Percentiles rank a stretch among this genome's conserved stretches.
Conservation (phyloP, 2,329 filamentous ascomycete species). For the Magnaporthales sp. region DNA sequence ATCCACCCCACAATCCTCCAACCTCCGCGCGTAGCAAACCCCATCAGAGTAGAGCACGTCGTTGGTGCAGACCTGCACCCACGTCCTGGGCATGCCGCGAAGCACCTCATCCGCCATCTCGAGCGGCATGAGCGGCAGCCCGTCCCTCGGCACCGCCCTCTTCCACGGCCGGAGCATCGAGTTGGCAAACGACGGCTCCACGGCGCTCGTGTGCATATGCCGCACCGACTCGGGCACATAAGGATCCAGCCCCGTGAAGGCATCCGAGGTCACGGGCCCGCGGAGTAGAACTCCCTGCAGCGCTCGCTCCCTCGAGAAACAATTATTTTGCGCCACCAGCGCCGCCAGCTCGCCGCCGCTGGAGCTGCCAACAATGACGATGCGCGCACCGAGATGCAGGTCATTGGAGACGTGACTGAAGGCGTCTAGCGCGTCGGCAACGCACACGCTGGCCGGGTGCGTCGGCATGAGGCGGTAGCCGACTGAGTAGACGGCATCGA, state of each 20-base stretch:
- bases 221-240: conserved; percentile 28
- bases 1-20: conserved; percentile 28
- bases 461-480: conserved; percentile 36
- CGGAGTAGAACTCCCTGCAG: conserved; percentile 34
- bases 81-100: conserved; percentile 28
- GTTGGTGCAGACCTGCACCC: conserved; percentile 41
- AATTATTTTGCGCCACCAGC: conserved; percentile 26
- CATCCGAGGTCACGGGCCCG: conserved; percentile 38
- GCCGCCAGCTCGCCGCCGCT: conserved; percentile 39
- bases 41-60: conserved; percentile 44
- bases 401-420: conserved; percentile 18
- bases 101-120: conserved; percentile 24
- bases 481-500: conserved; percentile 31
- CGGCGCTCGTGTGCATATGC: conserved; percentile 28
- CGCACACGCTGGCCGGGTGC: conserved; percentile 27
- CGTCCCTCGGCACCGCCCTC: conserved; percentile 27
- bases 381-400: conserved; percentile 8
- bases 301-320: conserved; percentile 10
- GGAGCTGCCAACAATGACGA: conserved; percentile 34
- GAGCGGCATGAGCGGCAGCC: conserved; percentile 30
- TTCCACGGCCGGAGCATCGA: conserved; percentile 23
- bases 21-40: conserved; percentile 35
- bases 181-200: conserved; percentile 25
- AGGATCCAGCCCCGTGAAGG: conserved; percentile 21
- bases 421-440: conserved; percentile 31